Evolutionary conservation across 768 basidiomycete species (phyloP), one percentile per base, ranked within the genome.

Genomic region (Hericium erinaceus): DNA sequence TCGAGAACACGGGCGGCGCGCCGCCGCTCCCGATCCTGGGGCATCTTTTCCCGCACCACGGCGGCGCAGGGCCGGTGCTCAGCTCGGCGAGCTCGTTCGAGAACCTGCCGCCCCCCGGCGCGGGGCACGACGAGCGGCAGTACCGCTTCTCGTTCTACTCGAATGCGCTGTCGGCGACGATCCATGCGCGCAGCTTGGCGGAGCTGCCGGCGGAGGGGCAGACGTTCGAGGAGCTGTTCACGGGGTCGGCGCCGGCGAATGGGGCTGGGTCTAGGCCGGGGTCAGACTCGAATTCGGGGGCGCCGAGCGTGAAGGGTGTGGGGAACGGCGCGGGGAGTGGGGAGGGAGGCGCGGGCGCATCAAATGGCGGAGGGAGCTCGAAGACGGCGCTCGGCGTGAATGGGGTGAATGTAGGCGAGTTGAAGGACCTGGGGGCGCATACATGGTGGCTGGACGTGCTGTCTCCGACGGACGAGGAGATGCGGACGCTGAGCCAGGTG

Each of bases 71-170:
- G 3, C 64, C 66, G 1, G 63, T 66, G 0, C 73, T 74, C 56
- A 76, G 72, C 52, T 67, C 61, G 6, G 71, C 78, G 37, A 74
- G 75, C 3, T 79, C 76, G 1, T 69, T 67, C 38, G 76, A 77
- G 16, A 71, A 78, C n/a, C 52, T 79, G 12, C 60, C 61, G 3
- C 16, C 33, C n/a, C 24, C 51, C 26, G 51, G 51, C 16, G 26
- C n/a, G 9, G 54, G 26, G 58, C 57, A 39, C 33, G 63, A 57
- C 20, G 63, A 57, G 18, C 78, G 93, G 65, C 95, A 95, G 9
- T 98, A 98, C 67, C 82, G 97, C 48, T 99, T 98, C 74, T 98
- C 97, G 0, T 99, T 98, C 74, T 99, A 98, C 73, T 98, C 92
- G 16, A 98, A 97, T 65, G 80, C 87, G 4, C 75, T 97, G 52